Base-by-base conservation (phyloP, 2,329 filamentous ascomycete genomes). In the Aspergillus fischeri region DNA sequence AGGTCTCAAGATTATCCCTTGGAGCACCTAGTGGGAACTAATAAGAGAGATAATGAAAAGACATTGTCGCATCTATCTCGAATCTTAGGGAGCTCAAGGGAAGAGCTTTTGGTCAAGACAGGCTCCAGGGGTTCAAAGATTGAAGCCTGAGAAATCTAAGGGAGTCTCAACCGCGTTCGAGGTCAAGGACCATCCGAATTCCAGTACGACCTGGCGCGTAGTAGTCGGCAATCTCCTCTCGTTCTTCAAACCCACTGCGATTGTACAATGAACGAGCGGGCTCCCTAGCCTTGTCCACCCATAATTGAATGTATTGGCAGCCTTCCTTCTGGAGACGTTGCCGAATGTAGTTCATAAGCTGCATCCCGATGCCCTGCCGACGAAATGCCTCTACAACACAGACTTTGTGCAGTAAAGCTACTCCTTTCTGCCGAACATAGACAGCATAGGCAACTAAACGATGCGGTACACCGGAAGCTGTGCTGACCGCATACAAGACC, bases 351-450 rank as follows among this genome's bases (percentile, higher is more conserved):
- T 71, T 66, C 65, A 83, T 67, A 57, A 83, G 68, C 65, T 71
- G 70, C 59, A 68, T 73, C 47, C 75, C 80, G 24, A 82, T 64
- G n/a, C 80, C 79, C 64, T 74, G 73, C 28, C 74, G 70, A 62
- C 80, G 77, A 66, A 78, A 73, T 45, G 70, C 61, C 64, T 78
- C 75, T 28, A 76, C 67, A 14, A 82, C 78, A 60, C 80, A 82
- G 41, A 83, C 71, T 62, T 83, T 83, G 64, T 83, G 80, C 47
- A 83, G 71, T 54, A 80, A 73, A 20, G 77, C 77, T 27, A 73
- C 60, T 50, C 74, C 73, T 61, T 77, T 77, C 56, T 75, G 74
- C 50, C 77, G 73, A 47, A 79, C 73, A 59, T 75, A 79, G 53
- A 81, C 74, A 21, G 77, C 70, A 65, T 83, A 83, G 42, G 76